Percentiles rank a stretch among this genome's conserved stretches.
Evolutionary conservation across 208 protist species (phyloP).

Genomic region (Leishmania lainsoni): DNA sequence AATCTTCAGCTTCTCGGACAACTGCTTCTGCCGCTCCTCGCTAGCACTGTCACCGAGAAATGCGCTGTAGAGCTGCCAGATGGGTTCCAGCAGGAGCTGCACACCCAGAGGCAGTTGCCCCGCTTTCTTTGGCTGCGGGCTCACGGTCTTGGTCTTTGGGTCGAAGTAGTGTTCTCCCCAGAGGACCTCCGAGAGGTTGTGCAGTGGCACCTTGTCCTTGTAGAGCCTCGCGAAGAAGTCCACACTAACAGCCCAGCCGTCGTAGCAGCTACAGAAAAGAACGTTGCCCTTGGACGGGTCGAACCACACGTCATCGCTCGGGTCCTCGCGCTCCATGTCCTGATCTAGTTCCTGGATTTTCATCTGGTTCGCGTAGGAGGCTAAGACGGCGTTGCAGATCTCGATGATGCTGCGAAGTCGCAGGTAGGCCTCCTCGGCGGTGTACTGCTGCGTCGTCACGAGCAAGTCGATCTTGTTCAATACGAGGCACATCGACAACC

Average conservation of each 20-base stretch:
- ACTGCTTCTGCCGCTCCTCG: constrained; percentile 75
- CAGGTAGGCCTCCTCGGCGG: constrained; percentile 90
- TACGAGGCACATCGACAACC: constrained; percentile 95
- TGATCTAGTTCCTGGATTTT: constrained; percentile 84
- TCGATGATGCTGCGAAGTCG: constrained; percentile 95
- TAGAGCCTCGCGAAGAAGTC: constrained; percentile 93
- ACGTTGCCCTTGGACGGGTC: constrained; percentile 97
- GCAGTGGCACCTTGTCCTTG: constrained; percentile 79
- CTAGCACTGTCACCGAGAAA: constrained; percentile 71
- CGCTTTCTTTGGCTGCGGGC: constrained; percentile 56
- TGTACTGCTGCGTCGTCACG: constrained; percentile 94
- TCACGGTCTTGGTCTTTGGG: constrained; percentile 93
- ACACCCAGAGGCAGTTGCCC: constrained; percentile 94
- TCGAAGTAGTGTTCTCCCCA: constrained; percentile 98
- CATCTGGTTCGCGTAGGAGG: constrained; percentile 82
- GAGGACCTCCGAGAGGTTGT: constrained; percentile 82
- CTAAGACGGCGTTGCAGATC: constrained; percentile 91
- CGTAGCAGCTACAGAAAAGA: constrained; percentile 95
- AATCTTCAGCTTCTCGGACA: constrained; percentile 71
- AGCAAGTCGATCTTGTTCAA: constrained; percentile 99
- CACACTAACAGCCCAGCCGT: constrained; percentile 93
- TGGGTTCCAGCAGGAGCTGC: constrained; percentile 95
- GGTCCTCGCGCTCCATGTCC: constrained; percentile 78
- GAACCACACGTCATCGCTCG: constrained; percentile 95
- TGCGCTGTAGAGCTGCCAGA: constrained; percentile 96